Evolutionary conservation across 768 basidiomycete genomes (phyloP).

Genomic region (Panus rudis): DNA sequence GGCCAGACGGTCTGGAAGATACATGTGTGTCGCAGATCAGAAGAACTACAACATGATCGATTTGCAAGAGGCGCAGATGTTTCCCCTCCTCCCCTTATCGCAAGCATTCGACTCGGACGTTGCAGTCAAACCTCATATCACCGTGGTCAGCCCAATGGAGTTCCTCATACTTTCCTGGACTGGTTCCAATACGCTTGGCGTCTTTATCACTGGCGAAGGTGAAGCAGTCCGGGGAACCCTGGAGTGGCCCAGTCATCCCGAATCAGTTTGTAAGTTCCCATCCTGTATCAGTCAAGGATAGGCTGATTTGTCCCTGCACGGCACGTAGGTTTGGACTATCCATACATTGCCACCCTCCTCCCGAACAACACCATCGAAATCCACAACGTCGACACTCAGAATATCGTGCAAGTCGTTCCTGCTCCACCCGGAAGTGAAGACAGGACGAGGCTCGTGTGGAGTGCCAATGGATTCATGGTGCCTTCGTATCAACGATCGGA

Average conservation of each 20-base stretch:
- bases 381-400: slow-evolving; percentile 71
- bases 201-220: slow-evolving; percentile 79
- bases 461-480: slow-evolving; percentile 32
- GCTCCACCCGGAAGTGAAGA: slow-evolving; percentile 32
- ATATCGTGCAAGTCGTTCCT: slow-evolving; percentile 61
- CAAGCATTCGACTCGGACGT: slow-evolving; percentile 45
- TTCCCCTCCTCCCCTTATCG: slow-evolving; percentile 72
- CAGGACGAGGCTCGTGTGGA: slow-evolving; percentile 22
- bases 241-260: slow-evolving; percentile 77
- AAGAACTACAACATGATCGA: slow-evolving; percentile 74
- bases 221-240: slow-evolving; percentile 89
- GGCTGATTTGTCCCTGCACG: neutral
- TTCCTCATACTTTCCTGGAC: slow-evolving; percentile 86
- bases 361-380: slow-evolving; percentile 75
- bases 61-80: slow-evolving; percentile 60
- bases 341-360: slow-evolving; percentile 72
- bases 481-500: slow-evolving; percentile 34
- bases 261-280: slow-evolving; percentile 57
- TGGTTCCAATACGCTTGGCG: slow-evolving; percentile 70
- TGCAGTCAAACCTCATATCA: slow-evolving; percentile 60
- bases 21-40: slow-evolving; percentile 69
- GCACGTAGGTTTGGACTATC: slow-evolving; percentile 66
- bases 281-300: neutral
- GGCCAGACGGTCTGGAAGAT: slow-evolving; percentile 54
- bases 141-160: slow-evolving; percentile 68